phyloP scores from a whole-genome alignment of 805 yeast genomes.

The Candida patagonica region DNA sequence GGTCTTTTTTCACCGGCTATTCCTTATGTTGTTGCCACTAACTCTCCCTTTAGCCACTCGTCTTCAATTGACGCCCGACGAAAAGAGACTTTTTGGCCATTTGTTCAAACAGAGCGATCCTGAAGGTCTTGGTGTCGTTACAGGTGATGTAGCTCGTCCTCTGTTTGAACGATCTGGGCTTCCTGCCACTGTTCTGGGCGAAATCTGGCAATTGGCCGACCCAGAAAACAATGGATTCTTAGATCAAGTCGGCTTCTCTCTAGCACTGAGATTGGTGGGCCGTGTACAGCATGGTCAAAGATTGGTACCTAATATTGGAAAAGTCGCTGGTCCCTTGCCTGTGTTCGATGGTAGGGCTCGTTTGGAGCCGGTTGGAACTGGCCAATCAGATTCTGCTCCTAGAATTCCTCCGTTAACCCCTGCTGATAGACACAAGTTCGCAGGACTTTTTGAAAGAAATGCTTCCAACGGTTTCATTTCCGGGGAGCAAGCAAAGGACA shows the following conservation, averaged over 20 bases:
- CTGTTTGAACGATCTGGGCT: slow-evolving; percentile 80
- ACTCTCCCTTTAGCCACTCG: background rate
- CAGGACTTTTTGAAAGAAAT: slow-evolving; percentile 55
- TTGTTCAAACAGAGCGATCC: slow-evolving; percentile 74
- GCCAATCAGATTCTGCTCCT: background rate
- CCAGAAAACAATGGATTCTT: slow-evolving; percentile 77
- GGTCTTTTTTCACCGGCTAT: no score
- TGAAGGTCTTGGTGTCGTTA: slow-evolving; percentile 67
- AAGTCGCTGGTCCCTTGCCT: slow-evolving; percentile 52
- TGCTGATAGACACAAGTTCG: slow-evolving; percentile 29
- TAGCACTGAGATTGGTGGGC: slow-evolving; percentile 83
- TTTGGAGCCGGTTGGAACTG: slow-evolving; percentile 16
- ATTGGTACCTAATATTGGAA: slow-evolving; percentile 47
- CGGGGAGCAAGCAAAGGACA: slow-evolving; percentile 76
- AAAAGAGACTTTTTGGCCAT: slow-evolving; percentile 61
- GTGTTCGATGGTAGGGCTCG: slow-evolving; percentile 35
- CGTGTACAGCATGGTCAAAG: slow-evolving; percentile 69
- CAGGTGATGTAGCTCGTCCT: slow-evolving; percentile 80
- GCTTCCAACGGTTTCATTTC: slow-evolving; percentile 48
- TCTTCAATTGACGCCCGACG: slow-evolving; percentile 52
- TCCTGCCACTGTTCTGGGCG: slow-evolving; percentile 68
- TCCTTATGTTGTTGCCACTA: no score
- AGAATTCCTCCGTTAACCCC: slow-evolving; percentile 28
- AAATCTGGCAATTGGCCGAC: slow-evolving; percentile 94
- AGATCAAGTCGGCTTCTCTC: slow-evolving; percentile 68